Conservation (phyloP, 1,139 yeast genomes). For the Suhomyces bribrorum region DNA sequence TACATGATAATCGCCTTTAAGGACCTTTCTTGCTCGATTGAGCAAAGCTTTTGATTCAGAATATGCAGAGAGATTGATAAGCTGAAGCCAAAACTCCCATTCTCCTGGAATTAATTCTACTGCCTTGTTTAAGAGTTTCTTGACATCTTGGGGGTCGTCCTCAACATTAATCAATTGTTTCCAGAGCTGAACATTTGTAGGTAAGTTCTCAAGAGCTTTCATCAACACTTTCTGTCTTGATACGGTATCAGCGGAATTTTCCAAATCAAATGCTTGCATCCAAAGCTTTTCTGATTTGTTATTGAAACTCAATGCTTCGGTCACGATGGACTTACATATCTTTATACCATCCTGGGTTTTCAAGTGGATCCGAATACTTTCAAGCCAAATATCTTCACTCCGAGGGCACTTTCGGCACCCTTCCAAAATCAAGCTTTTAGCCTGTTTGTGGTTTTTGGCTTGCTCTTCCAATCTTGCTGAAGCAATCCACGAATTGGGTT, state of each 20-base stretch:
- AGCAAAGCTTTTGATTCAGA: conserved; percentile 55
- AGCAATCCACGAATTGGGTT: conserved; percentile 85
- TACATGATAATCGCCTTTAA: conserved; percentile 54
- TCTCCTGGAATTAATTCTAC: conserved; percentile 66
- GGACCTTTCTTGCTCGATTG: conserved; percentile 57
- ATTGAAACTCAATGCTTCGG: conserved; percentile 63
- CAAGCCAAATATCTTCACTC: conserved; percentile 81
- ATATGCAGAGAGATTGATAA: conserved; percentile 47
- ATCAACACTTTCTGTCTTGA: conserved; percentile 60
- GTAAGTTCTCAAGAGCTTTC: conserved; percentile 58
- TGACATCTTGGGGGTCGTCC: conserved; percentile 42
- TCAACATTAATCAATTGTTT: conserved; percentile 51
- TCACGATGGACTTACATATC: conserved; percentile 55
- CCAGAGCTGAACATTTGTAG: conserved; percentile 55
- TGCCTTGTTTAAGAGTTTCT: conserved; percentile 63
- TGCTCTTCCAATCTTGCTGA: conserved; percentile 78
- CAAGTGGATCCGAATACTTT: conserved; percentile 66
- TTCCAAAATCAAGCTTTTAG: conserved; percentile 61
- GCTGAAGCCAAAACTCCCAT: conserved; percentile 62
- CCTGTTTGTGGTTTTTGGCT: conserved; percentile 56
- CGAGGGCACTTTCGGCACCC: conserved; percentile 73
- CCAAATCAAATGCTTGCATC: conserved; percentile 69
- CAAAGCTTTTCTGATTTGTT: conserved; percentile 64
- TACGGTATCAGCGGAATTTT: conserved; percentile 44
- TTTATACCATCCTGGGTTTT: conserved; percentile 41